Evolutionary conservation across 352 stramenopile genomes (phyloP), one percentile per base, ranked within the genome.

Genomic region (Phytopythium vexans): DNA sequence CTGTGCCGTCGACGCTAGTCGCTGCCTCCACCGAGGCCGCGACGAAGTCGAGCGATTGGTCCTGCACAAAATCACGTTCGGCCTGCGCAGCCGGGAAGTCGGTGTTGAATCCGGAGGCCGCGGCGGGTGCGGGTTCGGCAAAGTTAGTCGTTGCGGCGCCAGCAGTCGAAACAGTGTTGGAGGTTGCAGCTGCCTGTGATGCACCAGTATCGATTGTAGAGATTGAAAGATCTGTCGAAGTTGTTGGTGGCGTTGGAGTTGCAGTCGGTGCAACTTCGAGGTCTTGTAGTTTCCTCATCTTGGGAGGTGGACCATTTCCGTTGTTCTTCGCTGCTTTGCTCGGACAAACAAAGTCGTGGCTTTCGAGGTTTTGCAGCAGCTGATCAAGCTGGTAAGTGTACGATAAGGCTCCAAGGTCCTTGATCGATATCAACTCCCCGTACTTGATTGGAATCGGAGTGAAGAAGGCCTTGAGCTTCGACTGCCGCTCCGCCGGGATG

Each of bases 351-450:
- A 70, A 66, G 1, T 58, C 58, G 33, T 66, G 56, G 21, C 43
- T 16, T 6, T 54, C 40, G 48, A 70, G 35, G 36, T 70, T 70
- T 8, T 35, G 32, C 6, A 70, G 44, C n/a, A 70, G 50, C 5
- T 64, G 42, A 34, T 66, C 50, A 4, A 53, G 62, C 31, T 66
- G 32, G 56, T 69, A 66, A 15, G 58, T n/a, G 52, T 69, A 69
- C 14, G 56, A 66, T 10, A 56, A 48, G 8, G 31, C 15, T 5
- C 61, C 56, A 9, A 69, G 52, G 14, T 60, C 49, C n/a, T 62
- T 65, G 27, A 61, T 62, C 37, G 58, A 62, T 6, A 62, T 51
- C 8, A 58, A 55, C 36, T 65, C 39, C 52, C 52, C 60, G 38
- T 65, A 69, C 9, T 69, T 52, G 11, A 37, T 48, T 3, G 52